phyloP scores from a whole-genome alignment of 352 stramenopile genomes.

The Phytophthora crassamura region DNA sequence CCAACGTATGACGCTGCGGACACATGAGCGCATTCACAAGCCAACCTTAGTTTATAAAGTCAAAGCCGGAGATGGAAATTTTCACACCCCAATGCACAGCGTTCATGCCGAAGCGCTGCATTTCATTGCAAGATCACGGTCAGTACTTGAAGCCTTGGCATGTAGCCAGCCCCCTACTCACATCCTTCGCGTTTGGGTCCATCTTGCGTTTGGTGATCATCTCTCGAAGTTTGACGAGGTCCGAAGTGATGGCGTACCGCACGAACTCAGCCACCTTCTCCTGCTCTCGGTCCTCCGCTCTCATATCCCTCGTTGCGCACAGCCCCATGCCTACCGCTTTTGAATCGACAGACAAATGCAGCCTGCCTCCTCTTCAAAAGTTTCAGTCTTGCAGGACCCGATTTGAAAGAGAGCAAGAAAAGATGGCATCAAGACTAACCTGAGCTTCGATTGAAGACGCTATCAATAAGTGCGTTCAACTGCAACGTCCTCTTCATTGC shows the following conservation, averaged over 20 bases:
- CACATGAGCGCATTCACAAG: background rate
- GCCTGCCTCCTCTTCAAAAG: too few relatives aligned
- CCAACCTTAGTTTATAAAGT: too few relatives aligned
- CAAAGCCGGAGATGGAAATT: background rate
- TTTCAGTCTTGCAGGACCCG: too few relatives aligned
- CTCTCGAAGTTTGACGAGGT: conserved; percentile 50
- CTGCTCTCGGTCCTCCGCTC: conserved; percentile 36
- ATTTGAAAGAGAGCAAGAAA: too few relatives aligned
- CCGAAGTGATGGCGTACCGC: conserved; percentile 56
- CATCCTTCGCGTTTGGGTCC: conserved; percentile 62
- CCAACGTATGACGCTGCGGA: conserved; percentile 63
- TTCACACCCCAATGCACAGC: conserved; percentile 76
- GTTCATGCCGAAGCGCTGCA: conserved; percentile 82
- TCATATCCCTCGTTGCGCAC: conserved; percentile 18
- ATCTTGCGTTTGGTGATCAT: conserved; percentile 63
- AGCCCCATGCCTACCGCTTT: conserved; percentile 19
- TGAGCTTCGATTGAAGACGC: too few relatives aligned
- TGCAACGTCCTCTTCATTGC: too few relatives aligned
- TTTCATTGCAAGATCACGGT: background rate
- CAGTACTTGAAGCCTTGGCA: background rate
- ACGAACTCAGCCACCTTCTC: conserved; percentile 62
- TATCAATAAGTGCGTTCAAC: too few relatives aligned
- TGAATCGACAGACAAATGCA: too few relatives aligned
- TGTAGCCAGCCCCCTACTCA: conserved; percentile 23
- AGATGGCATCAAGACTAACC: too few relatives aligned